Evolutionary conservation across 2,329 filamentous ascomycete species (phyloP).

Genomic region (Pyricularia pennisetigena): DNA sequence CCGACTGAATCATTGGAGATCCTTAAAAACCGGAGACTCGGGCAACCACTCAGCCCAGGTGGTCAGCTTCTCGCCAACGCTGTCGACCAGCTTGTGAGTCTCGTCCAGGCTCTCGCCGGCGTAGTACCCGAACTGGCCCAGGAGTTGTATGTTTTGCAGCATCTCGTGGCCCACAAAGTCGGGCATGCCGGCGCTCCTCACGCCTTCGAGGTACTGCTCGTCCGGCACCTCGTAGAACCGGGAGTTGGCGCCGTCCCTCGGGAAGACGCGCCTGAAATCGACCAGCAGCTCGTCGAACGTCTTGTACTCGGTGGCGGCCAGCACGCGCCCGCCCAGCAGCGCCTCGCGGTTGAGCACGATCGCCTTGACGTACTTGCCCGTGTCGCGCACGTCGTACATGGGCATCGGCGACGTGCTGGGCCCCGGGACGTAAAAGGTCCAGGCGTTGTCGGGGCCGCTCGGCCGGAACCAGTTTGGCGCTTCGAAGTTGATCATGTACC

Average conservation of each 20-base stretch:
- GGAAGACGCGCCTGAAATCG: slow-evolving; percentile 25
- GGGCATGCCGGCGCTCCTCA: slow-evolving; percentile 18
- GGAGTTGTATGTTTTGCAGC: slow-evolving; percentile 41
- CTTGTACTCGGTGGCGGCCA: slow-evolving; percentile 30
- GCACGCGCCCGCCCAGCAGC: slow-evolving; percentile 28
- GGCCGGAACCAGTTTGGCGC: slow-evolving; percentile 13
- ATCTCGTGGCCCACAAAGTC: slow-evolving; percentile 35
- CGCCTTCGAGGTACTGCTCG: slow-evolving; percentile 9
- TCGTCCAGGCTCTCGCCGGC: slow-evolving; percentile 30
- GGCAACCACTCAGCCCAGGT: slow-evolving; percentile 27
- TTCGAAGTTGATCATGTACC: slow-evolving; percentile 42
- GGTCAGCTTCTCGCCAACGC: slow-evolving; percentile 22
- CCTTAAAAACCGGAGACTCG: neutral
- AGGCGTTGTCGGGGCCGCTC: slow-evolving; percentile 18
- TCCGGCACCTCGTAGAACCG: slow-evolving; percentile 1
- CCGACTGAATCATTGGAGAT: neutral
- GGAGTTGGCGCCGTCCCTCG: slow-evolving; percentile 26
- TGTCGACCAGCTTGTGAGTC: slow-evolving; percentile 22
- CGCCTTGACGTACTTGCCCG: slow-evolving; percentile 28
- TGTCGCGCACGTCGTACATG: slow-evolving; percentile 23
- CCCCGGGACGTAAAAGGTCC: slow-evolving; percentile 23
- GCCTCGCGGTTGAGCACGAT: slow-evolving; percentile 23
- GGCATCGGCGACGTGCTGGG: slow-evolving; percentile 21
- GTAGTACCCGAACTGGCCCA: slow-evolving; percentile 43
- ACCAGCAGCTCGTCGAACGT: slow-evolving; percentile 28